Base-by-base conservation (phyloP, 441 rosid species). In the Pelargonium myrrhifolium region DNA sequence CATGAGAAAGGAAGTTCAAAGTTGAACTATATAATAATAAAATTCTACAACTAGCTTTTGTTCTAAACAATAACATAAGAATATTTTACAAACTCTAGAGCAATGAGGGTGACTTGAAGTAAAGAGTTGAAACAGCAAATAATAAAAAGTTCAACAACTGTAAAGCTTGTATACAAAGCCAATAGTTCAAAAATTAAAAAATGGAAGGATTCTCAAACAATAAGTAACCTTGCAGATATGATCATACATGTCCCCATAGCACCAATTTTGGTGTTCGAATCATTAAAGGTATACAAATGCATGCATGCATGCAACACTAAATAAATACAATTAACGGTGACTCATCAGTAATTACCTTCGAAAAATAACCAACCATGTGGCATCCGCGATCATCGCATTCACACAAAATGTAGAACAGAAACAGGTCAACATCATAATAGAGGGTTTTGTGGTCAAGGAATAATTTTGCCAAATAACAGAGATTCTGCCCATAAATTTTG, bases 331-430 rank as follows among this genome's bases (percentile, higher is more conserved):
- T 17, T 20, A 76, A 65, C 12, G 59, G 14, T 6, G 18, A 73
- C 17, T 65, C 37, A 65, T 28, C 24, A 58, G 63, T 24, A 65
- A 42, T 75, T 81, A 89, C 99, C 99, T 94, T 94, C 65, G 99
- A 94, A 70, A 92, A 94, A 80, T 94, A 94, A 65, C 99, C 99
- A 81, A 92, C 99, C 97, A 92, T 94, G 86, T 94, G 99, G 84
- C 99, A 94, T 66, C 99, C 99, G 43, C 99, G 96, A 76, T 94
- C 99, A 76, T 94, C 99, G 67, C 98, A 94, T 79, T 94, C 99
- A 14, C 98, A 94, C 74, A 94, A 80, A 68, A 94, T 76, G 51
- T 94, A 94, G 78, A 94, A 94, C 45, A 94, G 87, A 80, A 92
- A 94, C 73, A 94, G 79, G 74, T 94, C 98, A 66, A 94, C 99